Percentiles rank a stretch among this genome's conserved stretches.
phyloP scores from a whole-genome alignment of 129 eudicot genomes.

The Chrysanthemum makinoi region DNA sequence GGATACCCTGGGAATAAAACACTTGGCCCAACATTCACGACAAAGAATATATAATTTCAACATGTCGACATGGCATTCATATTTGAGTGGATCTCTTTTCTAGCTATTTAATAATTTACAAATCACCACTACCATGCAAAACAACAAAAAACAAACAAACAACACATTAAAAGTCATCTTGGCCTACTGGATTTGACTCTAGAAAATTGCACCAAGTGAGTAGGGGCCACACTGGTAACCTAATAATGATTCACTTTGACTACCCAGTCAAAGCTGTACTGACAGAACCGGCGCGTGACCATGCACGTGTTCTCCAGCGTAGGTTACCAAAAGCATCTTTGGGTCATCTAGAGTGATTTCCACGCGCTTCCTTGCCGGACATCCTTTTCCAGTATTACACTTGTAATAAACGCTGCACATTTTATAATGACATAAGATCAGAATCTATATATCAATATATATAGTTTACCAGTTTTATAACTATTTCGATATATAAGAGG shows the following conservation, averaged over 20 bases:
- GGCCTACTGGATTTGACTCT: constrained; percentile 34
- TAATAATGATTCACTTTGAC: constrained; percentile 29
- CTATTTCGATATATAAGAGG: too few species aligned
- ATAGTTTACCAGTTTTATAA: background rate
- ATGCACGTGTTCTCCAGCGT: constrained; percentile 83
- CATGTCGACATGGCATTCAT: constrained; percentile 9
- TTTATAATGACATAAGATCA: constrained; percentile 2
- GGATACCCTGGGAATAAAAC: constrained; percentile 16
- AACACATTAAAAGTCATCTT: background rate
- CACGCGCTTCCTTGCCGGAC: constrained; percentile 84
- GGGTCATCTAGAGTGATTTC: constrained; percentile 62
- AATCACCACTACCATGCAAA: constrained; percentile 24
- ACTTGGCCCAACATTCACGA: constrained; percentile 7
- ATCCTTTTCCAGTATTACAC: constrained; percentile 68
- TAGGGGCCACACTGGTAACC: constrained; percentile 12
- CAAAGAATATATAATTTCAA: constrained; percentile 5
- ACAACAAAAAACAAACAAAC: background rate
- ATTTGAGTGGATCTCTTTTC: constrained; percentile 17
- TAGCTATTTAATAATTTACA: constrained; percentile 22
- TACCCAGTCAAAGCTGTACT: constrained; percentile 34
- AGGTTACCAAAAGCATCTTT: constrained; percentile 67
- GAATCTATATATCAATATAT: background rate
- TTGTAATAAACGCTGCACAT: constrained; percentile 74
- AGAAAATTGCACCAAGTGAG: constrained; percentile 11
- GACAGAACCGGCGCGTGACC: constrained; percentile 35